Conservation (phyloP, 139 green algal species). For the Diplosphaera chodatii region DNA sequence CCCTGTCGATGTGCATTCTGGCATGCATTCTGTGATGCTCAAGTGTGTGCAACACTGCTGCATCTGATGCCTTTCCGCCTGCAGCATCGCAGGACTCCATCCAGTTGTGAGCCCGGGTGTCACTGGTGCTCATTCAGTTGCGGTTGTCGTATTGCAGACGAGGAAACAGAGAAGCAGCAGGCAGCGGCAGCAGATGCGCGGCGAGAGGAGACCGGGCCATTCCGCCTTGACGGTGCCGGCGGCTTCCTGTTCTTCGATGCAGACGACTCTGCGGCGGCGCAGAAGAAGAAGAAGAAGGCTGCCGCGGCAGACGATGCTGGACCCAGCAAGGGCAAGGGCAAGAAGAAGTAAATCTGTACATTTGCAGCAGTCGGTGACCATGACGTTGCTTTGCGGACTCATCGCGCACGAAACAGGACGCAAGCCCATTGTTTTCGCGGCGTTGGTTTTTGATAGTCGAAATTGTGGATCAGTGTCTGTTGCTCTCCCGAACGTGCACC, state of each 20-base stretch:
- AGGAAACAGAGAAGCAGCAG: neutral
- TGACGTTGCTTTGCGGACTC: too few species aligned
- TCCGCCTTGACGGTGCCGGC: constrained; percentile 3
- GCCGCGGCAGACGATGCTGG: neutral
- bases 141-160: neutral
- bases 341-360: neutral
- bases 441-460: too few species aligned
- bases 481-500: too few species aligned
- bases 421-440: too few species aligned
- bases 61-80: too few species aligned
- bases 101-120: too few species aligned
- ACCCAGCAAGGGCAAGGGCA: constrained; percentile 9
- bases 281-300: constrained; percentile 15
- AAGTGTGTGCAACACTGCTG: neutral
- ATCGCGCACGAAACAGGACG: too few species aligned
- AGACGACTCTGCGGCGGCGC: constrained; percentile 11
- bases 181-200: neutral
- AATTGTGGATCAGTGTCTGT: too few species aligned
- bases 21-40: neutral
- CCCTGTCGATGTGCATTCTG: neutral
- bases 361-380: too few species aligned
- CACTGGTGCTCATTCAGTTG: too few species aligned
- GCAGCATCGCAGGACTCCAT: too few species aligned
- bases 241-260: constrained; percentile 28
- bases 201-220: neutral